phyloP scores from a whole-genome alignment of 768 basidiomycete species.

The Podaxis sp. region DNA sequence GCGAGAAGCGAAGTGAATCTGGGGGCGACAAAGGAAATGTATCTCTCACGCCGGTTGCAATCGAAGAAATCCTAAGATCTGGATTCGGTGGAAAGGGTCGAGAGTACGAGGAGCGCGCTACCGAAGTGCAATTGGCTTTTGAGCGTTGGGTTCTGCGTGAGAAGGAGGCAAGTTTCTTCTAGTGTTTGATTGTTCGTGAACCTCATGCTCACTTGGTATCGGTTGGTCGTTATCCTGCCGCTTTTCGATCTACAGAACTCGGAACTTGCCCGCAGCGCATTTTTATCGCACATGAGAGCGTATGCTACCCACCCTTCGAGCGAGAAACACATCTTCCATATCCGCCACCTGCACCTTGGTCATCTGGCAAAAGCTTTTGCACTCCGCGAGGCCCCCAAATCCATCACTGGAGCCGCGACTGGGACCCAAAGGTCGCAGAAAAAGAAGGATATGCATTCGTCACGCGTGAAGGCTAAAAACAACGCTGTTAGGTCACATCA shows the following conservation, averaged over 20 bases:
- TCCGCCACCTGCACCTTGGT: constrained; percentile 90
- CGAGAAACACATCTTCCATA: constrained; percentile 97
- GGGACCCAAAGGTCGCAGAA: constrained; percentile 11
- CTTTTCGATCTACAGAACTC: constrained; percentile 53
- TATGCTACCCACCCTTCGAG: constrained; percentile 95
- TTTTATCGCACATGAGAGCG: constrained; percentile 89
- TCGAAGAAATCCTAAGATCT: constrained; percentile 68
- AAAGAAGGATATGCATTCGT: constrained; percentile 15
- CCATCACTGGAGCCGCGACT: constrained; percentile 33
- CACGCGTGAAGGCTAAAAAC: constrained; percentile 15
- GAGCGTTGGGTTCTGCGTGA: constrained; percentile 86
- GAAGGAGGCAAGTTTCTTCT: constrained; percentile 52
- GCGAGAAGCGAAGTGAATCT: constrained; percentile 25
- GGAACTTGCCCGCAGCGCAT: constrained; percentile 78
- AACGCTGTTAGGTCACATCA: constrained; percentile 22
- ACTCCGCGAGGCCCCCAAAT: constrained; percentile 78
- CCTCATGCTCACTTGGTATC: constrained; percentile 6
- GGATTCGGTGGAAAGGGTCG: constrained; percentile 85
- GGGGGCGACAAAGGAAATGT: constrained; percentile 29
- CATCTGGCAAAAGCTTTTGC: constrained; percentile 93
- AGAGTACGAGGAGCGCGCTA: constrained; percentile 88
- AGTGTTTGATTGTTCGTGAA: neutral
- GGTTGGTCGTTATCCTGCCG: neutral
- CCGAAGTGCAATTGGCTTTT: constrained; percentile 92
- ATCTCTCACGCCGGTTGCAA: constrained; percentile 54